These are phyloP conservation scores for Psidium friedrichsthalianum DNA, from an alignment of 345 rosid genomes.

Conservation along the genomic window DNA sequence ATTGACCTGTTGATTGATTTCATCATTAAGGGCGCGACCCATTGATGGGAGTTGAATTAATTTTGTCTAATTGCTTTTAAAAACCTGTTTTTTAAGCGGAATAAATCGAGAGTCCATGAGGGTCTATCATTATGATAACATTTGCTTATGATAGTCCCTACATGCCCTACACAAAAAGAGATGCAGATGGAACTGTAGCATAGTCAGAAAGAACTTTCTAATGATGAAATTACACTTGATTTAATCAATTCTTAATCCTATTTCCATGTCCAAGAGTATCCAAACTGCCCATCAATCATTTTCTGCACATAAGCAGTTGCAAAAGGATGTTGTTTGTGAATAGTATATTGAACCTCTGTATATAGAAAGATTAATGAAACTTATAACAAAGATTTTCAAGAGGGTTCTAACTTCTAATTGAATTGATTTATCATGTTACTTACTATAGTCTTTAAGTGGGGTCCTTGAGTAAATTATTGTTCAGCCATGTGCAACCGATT, in stretches of 20 bases:
- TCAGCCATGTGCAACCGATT: conserved; percentile 30
- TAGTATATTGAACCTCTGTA: not conserved
- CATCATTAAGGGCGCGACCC: not conserved
- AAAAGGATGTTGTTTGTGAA: not conserved
- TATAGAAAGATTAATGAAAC: not conserved
- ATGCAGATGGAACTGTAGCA: not conserved
- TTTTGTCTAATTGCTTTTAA: not conserved
- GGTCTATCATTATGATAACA: conserved; percentile 2
- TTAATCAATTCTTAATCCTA: not conserved
- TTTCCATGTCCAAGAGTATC: not conserved
- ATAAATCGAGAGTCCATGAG: not conserved
- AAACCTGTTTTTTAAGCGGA: not conserved
- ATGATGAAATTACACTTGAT: not conserved
- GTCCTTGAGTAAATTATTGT: conserved; percentile 11
- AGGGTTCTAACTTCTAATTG: not conserved
- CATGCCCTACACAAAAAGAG: not conserved
- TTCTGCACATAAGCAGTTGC: not conserved
- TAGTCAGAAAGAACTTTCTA: not conserved
- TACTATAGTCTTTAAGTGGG: not conserved
- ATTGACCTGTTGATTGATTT: not conserved
- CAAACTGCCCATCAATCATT: not conserved
- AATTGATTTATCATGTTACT: not conserved
- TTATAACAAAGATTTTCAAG: not conserved
- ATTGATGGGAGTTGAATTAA: not conserved
- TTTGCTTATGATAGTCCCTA: not conserved